A percentile compares a stretch with the other conserved stretches of the same genome.
Conservation (phyloP, 2,329 filamentous ascomycete species). For the Hypomyces perniciosus region DNA sequence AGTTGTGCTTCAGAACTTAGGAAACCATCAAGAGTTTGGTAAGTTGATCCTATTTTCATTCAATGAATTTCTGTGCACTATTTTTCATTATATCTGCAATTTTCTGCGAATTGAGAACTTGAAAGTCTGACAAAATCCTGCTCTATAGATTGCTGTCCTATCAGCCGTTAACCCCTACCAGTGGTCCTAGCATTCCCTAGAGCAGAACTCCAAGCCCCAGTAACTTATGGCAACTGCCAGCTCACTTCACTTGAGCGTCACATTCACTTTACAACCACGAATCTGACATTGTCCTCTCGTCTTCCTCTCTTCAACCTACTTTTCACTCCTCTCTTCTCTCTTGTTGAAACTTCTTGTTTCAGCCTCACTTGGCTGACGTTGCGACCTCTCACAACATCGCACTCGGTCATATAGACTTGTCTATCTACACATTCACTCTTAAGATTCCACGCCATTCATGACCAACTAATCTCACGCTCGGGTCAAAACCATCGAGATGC, state of each 20-base stretch:
- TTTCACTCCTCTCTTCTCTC: background rate
- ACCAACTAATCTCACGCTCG: background rate
- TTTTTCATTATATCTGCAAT: background rate
- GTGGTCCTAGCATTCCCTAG: background rate
- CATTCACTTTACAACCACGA: background rate
- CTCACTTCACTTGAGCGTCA: background rate
- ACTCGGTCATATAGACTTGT: background rate
- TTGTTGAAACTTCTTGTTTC: background rate
- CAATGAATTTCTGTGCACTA: background rate
- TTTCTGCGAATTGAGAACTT: background rate
- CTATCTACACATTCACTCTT: background rate
- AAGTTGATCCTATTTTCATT: background rate
- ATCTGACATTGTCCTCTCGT: background rate
- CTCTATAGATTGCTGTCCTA: constrained; percentile 1
- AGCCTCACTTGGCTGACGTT: background rate
- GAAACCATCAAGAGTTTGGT: background rate
- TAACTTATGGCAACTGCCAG: background rate
- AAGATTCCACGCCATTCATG: background rate
- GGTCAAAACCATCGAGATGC: constrained; percentile 13
- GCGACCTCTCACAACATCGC: background rate
- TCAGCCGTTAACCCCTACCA: constrained; percentile 4
- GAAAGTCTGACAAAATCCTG: constrained; percentile 2
- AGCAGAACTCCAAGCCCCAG: background rate
- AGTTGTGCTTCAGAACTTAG: background rate
- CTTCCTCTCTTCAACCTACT: background rate